Evolutionary conservation across 345 rosid genomes (phyloP), one percentile per base, ranked within the genome.

Genomic region (Eucalyptus camaldulensis): DNA sequence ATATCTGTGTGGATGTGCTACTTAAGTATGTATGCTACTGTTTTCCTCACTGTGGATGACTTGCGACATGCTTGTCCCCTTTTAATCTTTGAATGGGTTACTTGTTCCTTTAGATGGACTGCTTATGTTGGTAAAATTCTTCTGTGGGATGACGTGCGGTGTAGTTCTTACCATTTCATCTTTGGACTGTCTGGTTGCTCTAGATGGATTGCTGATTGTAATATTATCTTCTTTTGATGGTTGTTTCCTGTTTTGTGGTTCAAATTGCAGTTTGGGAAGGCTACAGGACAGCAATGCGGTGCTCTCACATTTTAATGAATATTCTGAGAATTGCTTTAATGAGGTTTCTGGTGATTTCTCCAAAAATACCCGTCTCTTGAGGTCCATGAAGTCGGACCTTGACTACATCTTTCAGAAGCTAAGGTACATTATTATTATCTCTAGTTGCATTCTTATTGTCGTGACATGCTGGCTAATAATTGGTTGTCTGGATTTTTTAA

Each of bases 201-300:
- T 85, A 43, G 53, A 85, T 45, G 21, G 53, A n/a, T 33, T 45
- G 87, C 87, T 17, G 47, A n/a, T 17, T 86, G 54, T 49, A 51
- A 2, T 24, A 51, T 16, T 51, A 49, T 33, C 44, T 25, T 86
- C 62, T 45, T 21, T 17, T 86, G 45, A 86, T 86, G 47, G 50
- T 13, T 21, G 47, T 60, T n/a, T 31, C 9, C 24, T 37, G 86
- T 88, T 33, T 49, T 43, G 27, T 72, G 76, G 31, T 16, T 81
- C 17, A 60, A 91, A 85, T 92, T 88, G 86, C 93, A 98, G 99
- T 92, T 91, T 97, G 91, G 99, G 99, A 89, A 96, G 99, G 92
- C 89, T 97, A 90, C 99, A 98, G 91, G 99, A 98, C 89, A 98
- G 98, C 93, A 96, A 95, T 58, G 98, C 99, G 0, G 99, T 98